Conservation (phyloP, 805 yeast genomes). For the Hanseniaspora mollemarum region DNA sequence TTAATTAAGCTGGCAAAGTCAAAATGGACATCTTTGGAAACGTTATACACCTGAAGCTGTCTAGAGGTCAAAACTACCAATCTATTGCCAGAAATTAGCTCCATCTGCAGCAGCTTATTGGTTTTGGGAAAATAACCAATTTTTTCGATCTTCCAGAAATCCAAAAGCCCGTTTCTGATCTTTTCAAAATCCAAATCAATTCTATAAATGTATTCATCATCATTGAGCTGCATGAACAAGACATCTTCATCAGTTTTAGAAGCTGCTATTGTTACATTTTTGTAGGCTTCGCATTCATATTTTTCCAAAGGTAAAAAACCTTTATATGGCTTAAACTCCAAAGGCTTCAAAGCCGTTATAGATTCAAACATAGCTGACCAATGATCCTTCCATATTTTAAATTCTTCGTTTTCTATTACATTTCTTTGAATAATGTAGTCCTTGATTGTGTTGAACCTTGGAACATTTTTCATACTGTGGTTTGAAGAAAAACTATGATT, state of each 20-base stretch:
- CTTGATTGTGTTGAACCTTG: neutral
- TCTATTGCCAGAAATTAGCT: neutral
- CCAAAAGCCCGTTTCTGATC: neutral
- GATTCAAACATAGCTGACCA: conserved; percentile 7
- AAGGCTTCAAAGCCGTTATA: conserved; percentile 2
- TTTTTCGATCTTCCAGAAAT: neutral
- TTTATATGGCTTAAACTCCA: neutral
- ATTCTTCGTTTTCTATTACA: conserved; percentile 12
- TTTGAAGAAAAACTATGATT: conserved; percentile 2
- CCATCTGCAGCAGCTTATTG: neutral
- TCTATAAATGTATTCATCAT: conserved; percentile 5
- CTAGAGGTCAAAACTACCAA: conserved; percentile 2
- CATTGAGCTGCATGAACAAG: conserved; percentile 8
- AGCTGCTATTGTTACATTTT: neutral
- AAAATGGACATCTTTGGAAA: neutral
- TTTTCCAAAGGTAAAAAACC: neutral
- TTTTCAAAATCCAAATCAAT: neutral
- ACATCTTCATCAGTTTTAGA: neutral
- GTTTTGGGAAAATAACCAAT: neutral
- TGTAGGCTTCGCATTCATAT: conserved; percentile 7
- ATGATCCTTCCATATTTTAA: conserved; percentile 13
- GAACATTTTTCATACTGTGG: conserved; percentile 11
- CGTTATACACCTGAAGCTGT: conserved; percentile 2
- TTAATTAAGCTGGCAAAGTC: neutral
- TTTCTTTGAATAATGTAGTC: conserved; percentile 14